A percentile compares a stretch with the other conserved stretches of the same genome.
These are phyloP conservation scores for Leucocoprinus sp. DNA, from an alignment of 768 basidiomycete species.

Conservation along the genomic window DNA sequence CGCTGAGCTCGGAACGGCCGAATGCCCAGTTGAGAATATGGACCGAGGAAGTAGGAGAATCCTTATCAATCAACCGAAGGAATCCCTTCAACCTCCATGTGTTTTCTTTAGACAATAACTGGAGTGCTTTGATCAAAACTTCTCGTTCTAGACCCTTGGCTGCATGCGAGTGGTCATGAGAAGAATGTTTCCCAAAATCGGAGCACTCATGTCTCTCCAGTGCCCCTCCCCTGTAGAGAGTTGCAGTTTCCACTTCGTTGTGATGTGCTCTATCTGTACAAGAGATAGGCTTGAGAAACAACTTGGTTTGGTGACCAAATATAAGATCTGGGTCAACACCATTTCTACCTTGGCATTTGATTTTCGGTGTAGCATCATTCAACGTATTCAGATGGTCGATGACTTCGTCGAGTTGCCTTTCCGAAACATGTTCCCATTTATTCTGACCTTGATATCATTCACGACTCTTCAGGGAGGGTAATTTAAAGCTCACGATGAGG, in stretches of 20 bases:
- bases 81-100: constrained; percentile 88
- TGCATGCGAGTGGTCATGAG: constrained; percentile 8
- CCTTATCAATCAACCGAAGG: constrained; percentile 39
- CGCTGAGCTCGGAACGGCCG: constrained; percentile 63
- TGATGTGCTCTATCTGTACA: constrained; percentile 35
- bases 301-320: constrained; percentile 84
- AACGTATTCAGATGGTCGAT: constrained; percentile 83
- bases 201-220: constrained; percentile 5
- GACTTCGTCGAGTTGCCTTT: constrained; percentile 71
- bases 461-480: neutral
- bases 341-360: constrained; percentile 52
- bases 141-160: constrained; percentile 25
- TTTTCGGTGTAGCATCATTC: constrained; percentile 85
- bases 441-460: constrained; percentile 37
- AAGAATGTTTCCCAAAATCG: neutral
- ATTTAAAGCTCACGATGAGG: constrained; percentile 57
- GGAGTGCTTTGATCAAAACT: constrained; percentile 39
- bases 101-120: constrained; percentile 50
- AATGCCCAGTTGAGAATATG: constrained; percentile 91
- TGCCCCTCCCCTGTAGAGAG: constrained; percentile 40
- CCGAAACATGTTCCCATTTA: constrained; percentile 84
- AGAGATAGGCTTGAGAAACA: constrained; percentile 37
- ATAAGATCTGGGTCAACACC: constrained; percentile 74
- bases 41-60: constrained; percentile 13
- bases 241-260: constrained; percentile 81